These are phyloP conservation scores for Brassica juncea DNA, from an alignment of 345 rosid genomes.

Conservation along the genomic window DNA sequence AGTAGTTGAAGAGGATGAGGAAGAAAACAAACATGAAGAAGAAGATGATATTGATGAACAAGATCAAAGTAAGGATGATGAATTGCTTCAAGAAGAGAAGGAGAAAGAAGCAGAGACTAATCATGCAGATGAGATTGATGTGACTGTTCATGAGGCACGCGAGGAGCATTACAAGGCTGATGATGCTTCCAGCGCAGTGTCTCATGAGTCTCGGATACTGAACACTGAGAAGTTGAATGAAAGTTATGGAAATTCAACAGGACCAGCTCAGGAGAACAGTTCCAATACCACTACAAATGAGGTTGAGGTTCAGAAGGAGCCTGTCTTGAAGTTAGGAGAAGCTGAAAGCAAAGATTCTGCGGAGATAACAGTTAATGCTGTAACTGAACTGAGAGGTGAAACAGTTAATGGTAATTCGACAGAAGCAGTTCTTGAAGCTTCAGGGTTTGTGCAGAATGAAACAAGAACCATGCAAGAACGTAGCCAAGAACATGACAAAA, in stretches of 20 bases:
- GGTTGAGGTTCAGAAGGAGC: slow-evolving; percentile 33
- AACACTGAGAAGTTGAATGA: slow-evolving; percentile 47
- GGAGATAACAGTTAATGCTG: slow-evolving; percentile 26
- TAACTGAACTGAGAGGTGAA: slow-evolving; percentile 42
- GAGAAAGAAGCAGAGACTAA: slow-evolving; percentile 44
- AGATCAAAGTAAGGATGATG: slow-evolving; percentile 55
- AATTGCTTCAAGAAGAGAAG: slow-evolving; percentile 54
- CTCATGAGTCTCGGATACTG: slow-evolving; percentile 60
- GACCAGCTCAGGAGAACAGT: slow-evolving; percentile 29
- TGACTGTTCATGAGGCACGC: slow-evolving; percentile 64
- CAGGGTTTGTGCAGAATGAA: slow-evolving; percentile 43
- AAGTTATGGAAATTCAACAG: slow-evolving; percentile 45
- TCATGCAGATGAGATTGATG: slow-evolving; percentile 43
- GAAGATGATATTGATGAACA: slow-evolving; percentile 46
- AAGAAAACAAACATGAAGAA: slow-evolving; percentile 49
- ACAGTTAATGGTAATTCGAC: slow-evolving; percentile 31
- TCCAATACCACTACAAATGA: slow-evolving; percentile 29
- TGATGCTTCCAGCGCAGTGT: slow-evolving; percentile 96
- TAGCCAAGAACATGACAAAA: slow-evolving; percentile 27
- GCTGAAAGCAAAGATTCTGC: slow-evolving; percentile 13
- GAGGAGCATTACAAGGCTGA: slow-evolving; percentile 85
- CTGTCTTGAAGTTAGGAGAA: slow-evolving; percentile 39
- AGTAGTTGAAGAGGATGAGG: slow-evolving; percentile 48
- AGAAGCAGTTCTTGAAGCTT: slow-evolving; percentile 32
- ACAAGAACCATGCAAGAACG: slow-evolving; percentile 42